These are phyloP conservation scores for Pontederia paniculata DNA, from an alignment of 176 grass and related monocot genomes.

Conservation along the genomic window DNA sequence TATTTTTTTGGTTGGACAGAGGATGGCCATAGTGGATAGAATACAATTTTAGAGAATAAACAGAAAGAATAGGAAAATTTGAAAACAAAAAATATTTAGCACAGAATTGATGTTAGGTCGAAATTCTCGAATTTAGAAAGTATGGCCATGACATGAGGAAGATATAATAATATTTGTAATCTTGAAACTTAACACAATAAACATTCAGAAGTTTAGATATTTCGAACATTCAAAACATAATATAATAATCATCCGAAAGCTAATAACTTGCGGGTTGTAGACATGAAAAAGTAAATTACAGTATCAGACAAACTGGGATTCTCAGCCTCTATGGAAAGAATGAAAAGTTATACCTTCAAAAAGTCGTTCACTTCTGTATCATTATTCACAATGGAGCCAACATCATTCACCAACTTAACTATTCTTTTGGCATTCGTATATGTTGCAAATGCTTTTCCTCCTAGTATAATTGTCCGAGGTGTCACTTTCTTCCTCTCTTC, in stretches of 20 bases:
- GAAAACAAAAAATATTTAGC: too few species aligned
- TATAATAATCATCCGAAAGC: too few species aligned
- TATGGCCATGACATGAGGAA: background rate
- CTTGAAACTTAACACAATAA: too few species aligned
- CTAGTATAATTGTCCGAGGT: conserved; percentile 54
- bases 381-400: conserved; percentile 60
- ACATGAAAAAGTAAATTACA: too few species aligned
- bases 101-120: too few species aligned
- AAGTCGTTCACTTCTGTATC: conserved; percentile 61
- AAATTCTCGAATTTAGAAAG: background rate
- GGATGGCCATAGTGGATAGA: too few species aligned
- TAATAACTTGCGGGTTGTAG: too few species aligned
- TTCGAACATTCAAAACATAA: too few species aligned
- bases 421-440: conserved; percentile 82
- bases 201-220: too few species aligned
- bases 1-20: too few species aligned
- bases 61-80: too few species aligned
- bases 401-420: conserved; percentile 70
- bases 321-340: background rate
- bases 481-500: conserved; percentile 50
- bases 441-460: conserved; percentile 78
- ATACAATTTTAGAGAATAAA: too few species aligned
- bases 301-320: background rate
- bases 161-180: background rate
- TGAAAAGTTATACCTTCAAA: conserved; percentile 40